Conservation (phyloP, 495 filamentous ascomycete genomes). For the Penicillium bovifimosum region DNA sequence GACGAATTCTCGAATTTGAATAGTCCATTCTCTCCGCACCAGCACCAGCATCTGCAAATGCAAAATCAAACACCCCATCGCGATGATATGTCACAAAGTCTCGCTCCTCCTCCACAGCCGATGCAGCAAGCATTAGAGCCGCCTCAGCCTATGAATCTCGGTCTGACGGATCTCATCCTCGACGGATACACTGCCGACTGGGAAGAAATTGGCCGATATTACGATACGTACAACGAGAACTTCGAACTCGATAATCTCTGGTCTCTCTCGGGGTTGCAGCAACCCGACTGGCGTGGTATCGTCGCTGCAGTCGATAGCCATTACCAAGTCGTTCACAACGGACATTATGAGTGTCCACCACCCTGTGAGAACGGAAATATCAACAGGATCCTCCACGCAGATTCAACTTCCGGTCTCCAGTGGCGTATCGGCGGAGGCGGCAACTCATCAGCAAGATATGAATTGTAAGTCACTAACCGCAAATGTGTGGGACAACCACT, state of each 20-base stretch:
- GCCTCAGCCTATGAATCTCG: constrained; percentile 20
- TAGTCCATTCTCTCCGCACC: constrained; percentile 27
- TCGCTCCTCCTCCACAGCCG: constrained; percentile 18
- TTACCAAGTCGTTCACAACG: constrained; percentile 37
- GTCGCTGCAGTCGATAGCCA: constrained; percentile 47
- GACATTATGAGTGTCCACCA: constrained; percentile 24
- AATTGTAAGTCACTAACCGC: constrained; percentile 35
- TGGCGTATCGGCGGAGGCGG: constrained; percentile 38
- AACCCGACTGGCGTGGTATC: constrained; percentile 40
- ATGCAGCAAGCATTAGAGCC: constrained; percentile 20
- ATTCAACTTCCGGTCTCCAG: constrained; percentile 22
- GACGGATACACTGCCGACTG: constrained; percentile 40
- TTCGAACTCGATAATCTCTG: constrained; percentile 42
- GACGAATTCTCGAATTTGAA: constrained; percentile 34
- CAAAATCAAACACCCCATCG: constrained; percentile 27
- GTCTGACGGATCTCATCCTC: constrained; percentile 32
- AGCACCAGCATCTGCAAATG: constrained; percentile 35
- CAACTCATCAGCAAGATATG: constrained; percentile 26
- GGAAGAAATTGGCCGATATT: constrained; percentile 31
- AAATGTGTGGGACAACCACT: constrained; percentile 6
- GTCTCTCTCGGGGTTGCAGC: constrained; percentile 41
- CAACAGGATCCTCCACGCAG: constrained; percentile 32
- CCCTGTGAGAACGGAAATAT: constrained; percentile 34
- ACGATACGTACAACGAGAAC: constrained; percentile 36
- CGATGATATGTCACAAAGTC: constrained; percentile 22